Evolutionary conservation across 2,329 filamentous ascomycete genomes (phyloP), one percentile per base, ranked within the genome.

Genomic region (Pseudogymnoascus sp.): DNA sequence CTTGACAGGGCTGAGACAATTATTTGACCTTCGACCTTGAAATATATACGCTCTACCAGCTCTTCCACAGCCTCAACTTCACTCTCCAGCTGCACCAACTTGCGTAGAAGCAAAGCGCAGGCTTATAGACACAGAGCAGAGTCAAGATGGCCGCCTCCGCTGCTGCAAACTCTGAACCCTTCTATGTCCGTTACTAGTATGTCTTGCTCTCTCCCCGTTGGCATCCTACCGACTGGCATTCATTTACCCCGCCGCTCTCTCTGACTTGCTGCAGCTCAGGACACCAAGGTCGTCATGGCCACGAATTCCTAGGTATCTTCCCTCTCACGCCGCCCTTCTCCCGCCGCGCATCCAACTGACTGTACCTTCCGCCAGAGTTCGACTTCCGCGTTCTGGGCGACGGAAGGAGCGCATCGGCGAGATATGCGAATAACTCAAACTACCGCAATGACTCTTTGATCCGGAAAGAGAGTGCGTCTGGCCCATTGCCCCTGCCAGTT

Each of bases 361-460:
- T 65, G 59, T 63, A 64, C 61, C 64, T 65, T 70, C 62, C 73
- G 64, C 1, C 67, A 97, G 93, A 99, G 75, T 99, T 99, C 74
- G 94, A 99, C 74, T 94, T 99, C 71, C 85, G 93, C 61, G 90
- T 91, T 22, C 84, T 97, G 50, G 91, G 91, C 60, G 94, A 99
- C 73, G 94, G 94, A 59, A 86, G 90, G 64, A 97, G 92, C 72
- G 94, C 94, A 6, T 90, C 94, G 59, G 91, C 93, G 32, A 87
- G 94, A 76, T 99, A 99, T 77, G 94, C 94, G 66, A 99, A 99
- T 81, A 99, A 99, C 76, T 97, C 93, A 62, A 99, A 99, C 77
- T 99, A 99, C 78, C 87, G 94, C 71, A 99, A 99, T 76, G 94
- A 99, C 74, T 97, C 92, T 65, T 79, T 99, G 68, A 99, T 99